Base-by-base conservation (phyloP, 768 basidiomycete species). In the Macrolepiota dolichaula region DNA sequence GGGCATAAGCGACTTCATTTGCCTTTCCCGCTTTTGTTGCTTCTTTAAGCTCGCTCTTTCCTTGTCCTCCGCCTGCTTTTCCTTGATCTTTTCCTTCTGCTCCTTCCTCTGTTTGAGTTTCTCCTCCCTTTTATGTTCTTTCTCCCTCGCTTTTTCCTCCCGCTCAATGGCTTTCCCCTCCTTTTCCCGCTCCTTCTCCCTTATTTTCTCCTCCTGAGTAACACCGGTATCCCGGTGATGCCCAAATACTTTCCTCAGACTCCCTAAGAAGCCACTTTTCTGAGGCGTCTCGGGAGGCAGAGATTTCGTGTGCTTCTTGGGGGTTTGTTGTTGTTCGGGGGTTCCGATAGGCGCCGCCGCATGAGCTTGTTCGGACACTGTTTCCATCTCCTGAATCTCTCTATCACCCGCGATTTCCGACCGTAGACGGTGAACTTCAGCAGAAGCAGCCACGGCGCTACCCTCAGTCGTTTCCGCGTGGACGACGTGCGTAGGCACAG, bases 181-280 rank as follows among this genome's bases (percentile, higher is more conserved):
- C 22, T 44, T 27, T 40, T 51, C 40, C 49, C 24, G 17, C 37
- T 59, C 51, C 9, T 36, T 53, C n/a, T 52, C 42, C 25, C 59
- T 52, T 9, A n/a, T 35, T n/a, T 61, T 47, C 36, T 35, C 46
- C 46, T 53, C 46, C 36, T 47, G 17, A 40, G 62, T 57, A 49
- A 49, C 36, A 46, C 10, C 24, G 22, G 22, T 56, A 22, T 55
- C 51, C 17, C 35, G 55, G 47, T 53, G 59, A 2, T 61, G 57
- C 12, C 59, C 69, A 67, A 85, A 85, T 17, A 84, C 68, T 11
- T 77, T 78, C 10, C 74, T 75, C 54, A 85, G 65, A 42, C 80
- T 79, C 32, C 79, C 80, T 38, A 85, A 76, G 57, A 85, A 76
- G 19, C 73, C 57, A 2, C 58, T 58, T 53, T 69, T 66, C 13